phyloP scores from a whole-genome alignment of 148 eudicot species.

The Hydrangea macrophylla region DNA sequence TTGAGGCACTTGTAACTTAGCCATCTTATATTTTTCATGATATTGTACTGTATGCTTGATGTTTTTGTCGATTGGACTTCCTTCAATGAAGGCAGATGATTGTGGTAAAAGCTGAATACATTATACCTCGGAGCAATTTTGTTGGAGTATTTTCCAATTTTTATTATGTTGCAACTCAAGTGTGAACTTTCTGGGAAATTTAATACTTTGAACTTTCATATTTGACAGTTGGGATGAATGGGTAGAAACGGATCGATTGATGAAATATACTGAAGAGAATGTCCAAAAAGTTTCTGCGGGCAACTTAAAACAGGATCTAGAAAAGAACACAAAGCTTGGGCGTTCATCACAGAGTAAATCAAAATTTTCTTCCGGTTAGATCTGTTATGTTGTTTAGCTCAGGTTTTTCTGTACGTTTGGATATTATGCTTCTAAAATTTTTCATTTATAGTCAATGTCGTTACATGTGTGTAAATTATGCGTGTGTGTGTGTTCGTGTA shows the following conservation, averaged over 20 bases:
- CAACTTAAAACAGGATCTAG: constrained; percentile 16
- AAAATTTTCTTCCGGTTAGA: constrained; percentile 29
- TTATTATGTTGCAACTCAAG: neutral
- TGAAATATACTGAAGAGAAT: constrained; percentile 53
- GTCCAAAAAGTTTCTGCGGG: constrained; percentile 22
- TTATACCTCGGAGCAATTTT: neutral
- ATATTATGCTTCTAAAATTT: neutral
- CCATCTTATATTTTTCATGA: no score
- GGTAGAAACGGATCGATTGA: constrained; percentile 40
- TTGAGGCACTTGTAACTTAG: no score
- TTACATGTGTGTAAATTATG: no score
- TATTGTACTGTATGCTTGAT: no score
- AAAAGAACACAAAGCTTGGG: constrained; percentile 22
- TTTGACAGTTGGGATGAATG: constrained; percentile 71
- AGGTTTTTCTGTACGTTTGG: neutral
- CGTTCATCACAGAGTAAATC: constrained; percentile 23
- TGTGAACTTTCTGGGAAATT: neutral
- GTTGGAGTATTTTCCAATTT: constrained; percentile 9
- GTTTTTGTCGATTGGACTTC: no score
- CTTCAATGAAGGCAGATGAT: neutral
- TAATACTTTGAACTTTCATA: neutral
- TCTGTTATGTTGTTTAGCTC: neutral
- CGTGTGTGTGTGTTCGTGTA: no score
- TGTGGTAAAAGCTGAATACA: neutral
- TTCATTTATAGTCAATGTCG: no score